Conservation (phyloP, 768 basidiomycete genomes). For the Russula vinacea region DNA sequence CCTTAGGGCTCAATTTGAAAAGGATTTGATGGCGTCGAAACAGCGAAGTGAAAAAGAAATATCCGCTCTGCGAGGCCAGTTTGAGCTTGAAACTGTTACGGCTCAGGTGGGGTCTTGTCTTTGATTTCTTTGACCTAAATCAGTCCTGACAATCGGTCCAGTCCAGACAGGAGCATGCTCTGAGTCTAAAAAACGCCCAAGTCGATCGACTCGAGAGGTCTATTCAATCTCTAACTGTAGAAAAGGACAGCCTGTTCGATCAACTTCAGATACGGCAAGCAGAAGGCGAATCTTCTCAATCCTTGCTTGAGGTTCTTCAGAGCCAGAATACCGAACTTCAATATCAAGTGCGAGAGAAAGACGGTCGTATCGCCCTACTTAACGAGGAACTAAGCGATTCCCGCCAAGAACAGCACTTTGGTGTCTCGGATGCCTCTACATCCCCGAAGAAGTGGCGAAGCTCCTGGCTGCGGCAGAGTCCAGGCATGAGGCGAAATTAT, state of each 20-base stretch:
- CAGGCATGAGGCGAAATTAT: conserved; percentile 72
- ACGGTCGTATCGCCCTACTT: conserved; percentile 67
- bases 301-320: conserved; percentile 69
- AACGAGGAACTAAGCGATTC: conserved; percentile 67
- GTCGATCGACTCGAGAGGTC: conserved; percentile 69
- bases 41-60: conserved; percentile 77
- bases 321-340: conserved; percentile 80
- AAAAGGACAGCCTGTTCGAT: conserved; percentile 82
- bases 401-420: conserved; percentile 54
- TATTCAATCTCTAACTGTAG: conserved; percentile 61
- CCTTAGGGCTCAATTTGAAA: conserved; percentile 67
- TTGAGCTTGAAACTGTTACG: conserved; percentile 71
- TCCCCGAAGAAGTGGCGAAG: conserved; percentile 65
- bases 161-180: conserved; percentile 67
- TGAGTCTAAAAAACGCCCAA: conserved; percentile 55
- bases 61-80: conserved; percentile 59
- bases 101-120: conserved; percentile 55
- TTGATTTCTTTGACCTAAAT: neutral
- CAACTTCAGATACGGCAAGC: conserved; percentile 85
- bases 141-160: conserved; percentile 37
- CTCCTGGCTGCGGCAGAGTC: conserved; percentile 70
- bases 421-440: conserved; percentile 45
- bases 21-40: conserved; percentile 56
- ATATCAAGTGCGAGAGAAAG: conserved; percentile 79
- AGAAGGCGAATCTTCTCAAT: conserved; percentile 80